phyloP scores from a whole-genome alignment of 1,139 yeast genomes.

The Sugiyamaella grinbergsii region DNA sequence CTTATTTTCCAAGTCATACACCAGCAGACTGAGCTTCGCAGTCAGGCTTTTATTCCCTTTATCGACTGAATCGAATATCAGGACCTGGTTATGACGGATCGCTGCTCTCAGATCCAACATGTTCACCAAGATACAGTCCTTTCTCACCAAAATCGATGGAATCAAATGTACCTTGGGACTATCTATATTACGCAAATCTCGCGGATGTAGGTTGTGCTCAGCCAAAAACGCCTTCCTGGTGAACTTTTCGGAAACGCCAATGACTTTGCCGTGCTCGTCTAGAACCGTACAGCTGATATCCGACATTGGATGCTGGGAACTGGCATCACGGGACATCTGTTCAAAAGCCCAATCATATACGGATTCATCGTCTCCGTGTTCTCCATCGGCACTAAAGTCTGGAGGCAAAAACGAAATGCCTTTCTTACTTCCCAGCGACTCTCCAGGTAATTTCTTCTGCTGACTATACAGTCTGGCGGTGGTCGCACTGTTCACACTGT shows the following conservation, averaged over 20 bases:
- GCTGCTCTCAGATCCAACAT: conserved; percentile 81
- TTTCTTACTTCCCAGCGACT: not conserved
- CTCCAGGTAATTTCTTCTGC: conserved; percentile 2
- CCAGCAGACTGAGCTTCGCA: conserved; percentile 66
- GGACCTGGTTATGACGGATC: conserved; percentile 72
- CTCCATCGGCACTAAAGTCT: not conserved
- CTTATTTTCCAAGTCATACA: conserved; percentile 81
- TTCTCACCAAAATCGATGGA: conserved; percentile 79
- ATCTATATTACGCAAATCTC: conserved; percentile 84
- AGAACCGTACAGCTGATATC: conserved; percentile 67
- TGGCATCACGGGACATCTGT: conserved; percentile 10
- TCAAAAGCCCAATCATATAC: conserved; percentile 19
- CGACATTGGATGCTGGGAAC: conserved; percentile 24
- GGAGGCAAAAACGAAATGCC: conserved; percentile 12
- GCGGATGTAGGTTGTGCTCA: conserved; percentile 71
- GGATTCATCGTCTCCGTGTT: not conserved
- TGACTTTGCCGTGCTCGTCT: conserved; percentile 68
- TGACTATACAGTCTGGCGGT: conserved; percentile 2
- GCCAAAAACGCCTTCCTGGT: conserved; percentile 72
- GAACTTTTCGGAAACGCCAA: conserved; percentile 67
- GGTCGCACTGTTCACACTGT: too few relatives aligned
- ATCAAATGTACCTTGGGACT: conserved; percentile 82
- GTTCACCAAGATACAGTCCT: conserved; percentile 78
- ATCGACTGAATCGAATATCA: conserved; percentile 71
- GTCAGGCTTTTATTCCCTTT: conserved; percentile 47